Evolutionary conservation across 2,329 filamentous ascomycete genomes (phyloP), one percentile per base, ranked within the genome.

Genomic region (Fusarium continuum): DNA sequence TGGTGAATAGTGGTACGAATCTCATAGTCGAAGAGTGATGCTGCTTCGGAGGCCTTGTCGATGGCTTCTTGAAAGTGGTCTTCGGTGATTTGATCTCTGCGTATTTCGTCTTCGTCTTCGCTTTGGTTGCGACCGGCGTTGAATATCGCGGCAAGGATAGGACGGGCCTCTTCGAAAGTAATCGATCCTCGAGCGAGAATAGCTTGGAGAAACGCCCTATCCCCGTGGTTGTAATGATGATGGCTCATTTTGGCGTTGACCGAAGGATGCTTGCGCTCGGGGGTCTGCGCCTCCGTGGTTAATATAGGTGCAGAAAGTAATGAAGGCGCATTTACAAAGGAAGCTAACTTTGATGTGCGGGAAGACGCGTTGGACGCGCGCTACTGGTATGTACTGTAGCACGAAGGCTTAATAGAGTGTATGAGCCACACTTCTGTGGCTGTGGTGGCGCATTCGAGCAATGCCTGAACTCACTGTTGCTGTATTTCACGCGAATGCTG

Each of bases 131-230:
- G 72, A 7, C 85, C 79, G 10, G 84, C 86, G 8, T 86, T 88
- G 67, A 90, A 82, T 50, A 98, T 94, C 26, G 84, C 85, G 4
- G 93, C 92, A 13, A 98, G 82, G 20, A 97, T 80, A 1, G 87
- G 85, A 70, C 87, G 87, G 11, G 89, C 88, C 70, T 96, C 87
- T 48, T 87, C 82, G 62, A 91, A 86, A 1, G 91, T 96, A 75
- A 98, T 82, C 38, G 88, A 87, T 19, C 91, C 90, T 44, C 89
- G 88, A 4, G 91, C 87, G 75, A 97, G 83, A 67, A 99, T 88
- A 43, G 91, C 91, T 77, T 99, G 95, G 1, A 98, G 82, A 72
- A 99, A 97, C 8, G 94, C 93, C 54, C 92, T 89, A 74, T 97
- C 91, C 61, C 83, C 83, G 73, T 96, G 81, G 52, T 75, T 73